Evolutionary conservation across 345 rosid species (phyloP).

Genomic region (Melaleuca quinquenervia): DNA sequence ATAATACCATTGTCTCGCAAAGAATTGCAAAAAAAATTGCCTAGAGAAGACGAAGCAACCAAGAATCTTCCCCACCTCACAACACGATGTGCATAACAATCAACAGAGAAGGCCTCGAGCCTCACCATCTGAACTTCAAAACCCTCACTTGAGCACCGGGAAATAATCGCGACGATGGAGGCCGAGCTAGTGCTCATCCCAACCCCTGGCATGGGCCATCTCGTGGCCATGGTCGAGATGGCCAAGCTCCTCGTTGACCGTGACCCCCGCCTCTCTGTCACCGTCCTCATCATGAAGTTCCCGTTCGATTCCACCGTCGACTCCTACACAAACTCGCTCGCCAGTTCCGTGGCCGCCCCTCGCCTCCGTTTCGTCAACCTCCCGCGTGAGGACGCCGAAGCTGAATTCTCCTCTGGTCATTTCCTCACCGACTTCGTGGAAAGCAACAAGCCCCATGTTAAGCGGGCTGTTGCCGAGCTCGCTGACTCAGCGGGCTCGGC

Average conservation of each 20-base stretch:
- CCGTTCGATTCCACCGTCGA: neutral
- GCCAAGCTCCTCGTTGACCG: slow-evolving; percentile 5
- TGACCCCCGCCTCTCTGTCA: slow-evolving; percentile 8
- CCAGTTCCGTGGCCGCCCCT: neutral
- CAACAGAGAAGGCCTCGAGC: neutral
- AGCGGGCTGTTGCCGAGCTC: neutral
- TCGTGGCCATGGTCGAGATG: slow-evolving; percentile 1
- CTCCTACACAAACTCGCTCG: neutral
- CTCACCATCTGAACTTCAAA: neutral
- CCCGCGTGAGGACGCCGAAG: neutral
- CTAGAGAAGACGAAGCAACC: neutral
- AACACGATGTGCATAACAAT: neutral
- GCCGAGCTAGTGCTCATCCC: slow-evolving; percentile 6
- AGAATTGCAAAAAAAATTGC: too few relatives aligned
- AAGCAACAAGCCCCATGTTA: slow-evolving; percentile 7
- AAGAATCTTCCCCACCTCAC: neutral
- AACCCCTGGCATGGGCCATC: slow-evolving; percentile 6
- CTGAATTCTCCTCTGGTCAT: neutral
- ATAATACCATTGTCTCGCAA: too few relatives aligned
- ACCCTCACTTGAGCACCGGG: neutral
- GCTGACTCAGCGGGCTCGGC: neutral
- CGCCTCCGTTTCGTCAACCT: slow-evolving; percentile 8
- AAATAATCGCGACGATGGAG: neutral
- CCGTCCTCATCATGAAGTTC: slow-evolving; percentile 10
- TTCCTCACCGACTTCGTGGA: neutral